phyloP scores from a whole-genome alignment of 2,329 filamentous ascomycete genomes.

The Hymenoscyphus infarciens region DNA sequence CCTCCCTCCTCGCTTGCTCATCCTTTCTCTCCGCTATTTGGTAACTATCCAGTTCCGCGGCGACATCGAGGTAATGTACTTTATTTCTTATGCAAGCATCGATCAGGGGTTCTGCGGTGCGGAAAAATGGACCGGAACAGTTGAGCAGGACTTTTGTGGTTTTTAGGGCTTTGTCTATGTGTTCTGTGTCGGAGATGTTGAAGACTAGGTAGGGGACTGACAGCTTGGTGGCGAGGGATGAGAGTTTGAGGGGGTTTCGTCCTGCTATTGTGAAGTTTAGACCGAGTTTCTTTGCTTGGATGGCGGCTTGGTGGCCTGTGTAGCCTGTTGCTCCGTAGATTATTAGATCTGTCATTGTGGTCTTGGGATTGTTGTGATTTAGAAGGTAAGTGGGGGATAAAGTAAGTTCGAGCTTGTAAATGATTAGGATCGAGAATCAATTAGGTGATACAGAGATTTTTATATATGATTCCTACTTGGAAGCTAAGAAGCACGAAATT shows the following conservation, averaged over 20 bases:
- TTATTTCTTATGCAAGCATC: not conserved
- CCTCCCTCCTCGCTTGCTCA: not conserved
- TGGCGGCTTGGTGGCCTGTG: not conserved
- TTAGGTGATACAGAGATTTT: too few relatives aligned
- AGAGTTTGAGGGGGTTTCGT: not conserved
- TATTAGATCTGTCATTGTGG: not conserved
- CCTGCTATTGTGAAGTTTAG: slow-evolving; percentile 44
- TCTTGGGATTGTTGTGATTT: not conserved
- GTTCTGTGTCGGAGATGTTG: not conserved
- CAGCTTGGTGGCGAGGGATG: not conserved
- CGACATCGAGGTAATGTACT: not conserved
- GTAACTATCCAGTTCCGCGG: not conserved
- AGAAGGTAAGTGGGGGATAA: too few relatives aligned
- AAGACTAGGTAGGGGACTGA: not conserved
- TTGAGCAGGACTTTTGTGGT: not conserved
- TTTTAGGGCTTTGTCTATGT: not conserved
- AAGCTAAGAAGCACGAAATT: too few relatives aligned
- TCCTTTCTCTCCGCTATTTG: not conserved
- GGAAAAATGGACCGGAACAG: not conserved
- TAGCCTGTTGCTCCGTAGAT: slow-evolving; percentile 4
- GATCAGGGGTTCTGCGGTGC: not conserved
- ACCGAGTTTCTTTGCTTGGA: slow-evolving; percentile 39
- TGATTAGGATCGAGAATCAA: too few relatives aligned
- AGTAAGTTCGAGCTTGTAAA: too few relatives aligned
- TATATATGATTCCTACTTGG: too few relatives aligned